phyloP scores from a whole-genome alignment of 352 stramenopile genomes.

The Phytophthora fragariae region DNA sequence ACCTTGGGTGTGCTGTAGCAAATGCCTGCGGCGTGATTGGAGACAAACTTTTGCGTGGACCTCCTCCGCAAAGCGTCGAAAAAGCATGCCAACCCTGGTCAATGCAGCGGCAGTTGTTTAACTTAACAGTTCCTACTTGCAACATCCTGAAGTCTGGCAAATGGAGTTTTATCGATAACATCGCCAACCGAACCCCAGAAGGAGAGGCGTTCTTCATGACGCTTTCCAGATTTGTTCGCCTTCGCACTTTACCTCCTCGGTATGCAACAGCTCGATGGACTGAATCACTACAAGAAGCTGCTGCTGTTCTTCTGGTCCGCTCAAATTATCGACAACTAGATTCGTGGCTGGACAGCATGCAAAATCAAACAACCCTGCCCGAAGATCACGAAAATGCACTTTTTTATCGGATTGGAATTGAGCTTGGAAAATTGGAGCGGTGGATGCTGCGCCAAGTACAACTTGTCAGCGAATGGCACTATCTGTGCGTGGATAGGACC shows the following conservation, averaged over 20 bases:
- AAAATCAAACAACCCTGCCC: constrained; percentile 1
- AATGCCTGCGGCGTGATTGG: constrained; percentile 47
- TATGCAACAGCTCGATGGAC: constrained; percentile 28
- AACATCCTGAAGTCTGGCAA: constrained; percentile 23
- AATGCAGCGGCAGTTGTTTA: constrained; percentile 37
- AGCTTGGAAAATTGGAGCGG: constrained; percentile 58
- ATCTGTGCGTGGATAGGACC: constrained; percentile 51
- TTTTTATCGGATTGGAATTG: constrained; percentile 43
- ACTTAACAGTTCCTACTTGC: constrained; percentile 21
- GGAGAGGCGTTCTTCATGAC: constrained; percentile 34
- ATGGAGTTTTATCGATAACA: constrained; percentile 33
- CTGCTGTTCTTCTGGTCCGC: constrained; percentile 32
- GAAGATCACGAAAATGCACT: constrained; percentile 16
- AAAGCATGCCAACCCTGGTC: constrained; percentile 43
- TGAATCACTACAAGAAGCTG: constrained; percentile 34
- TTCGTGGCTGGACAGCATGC: constrained; percentile 17
- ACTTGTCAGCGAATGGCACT: constrained; percentile 70
- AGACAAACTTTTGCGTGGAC: constrained; percentile 50
- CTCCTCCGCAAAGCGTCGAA: constrained; percentile 39
- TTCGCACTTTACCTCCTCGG: constrained; percentile 30
- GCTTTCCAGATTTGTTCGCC: constrained; percentile 26
- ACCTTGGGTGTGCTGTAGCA: constrained; percentile 42
- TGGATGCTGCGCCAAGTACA: constrained; percentile 76
- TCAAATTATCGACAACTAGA: constrained; percentile 23
- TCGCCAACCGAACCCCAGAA: constrained; percentile 27